A percentile compares a stretch with the other conserved stretches of the same genome.
Evolutionary conservation across 176 grass and related monocot species (phyloP).

Genomic region (Oryza brachyantha): DNA sequence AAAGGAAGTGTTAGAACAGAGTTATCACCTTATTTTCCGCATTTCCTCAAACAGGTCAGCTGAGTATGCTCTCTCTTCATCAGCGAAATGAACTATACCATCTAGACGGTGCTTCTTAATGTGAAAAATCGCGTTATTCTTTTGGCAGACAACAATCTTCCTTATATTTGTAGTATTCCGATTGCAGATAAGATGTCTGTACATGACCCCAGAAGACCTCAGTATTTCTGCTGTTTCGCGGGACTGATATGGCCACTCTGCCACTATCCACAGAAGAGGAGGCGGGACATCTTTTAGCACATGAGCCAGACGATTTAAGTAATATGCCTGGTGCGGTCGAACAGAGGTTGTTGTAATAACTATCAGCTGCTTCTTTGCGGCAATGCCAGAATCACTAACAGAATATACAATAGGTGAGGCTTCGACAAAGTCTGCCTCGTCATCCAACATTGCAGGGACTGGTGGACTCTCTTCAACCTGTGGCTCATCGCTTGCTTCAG

Average conservation of each 20-base stretch:
- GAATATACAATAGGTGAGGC: slow-evolving; percentile 20
- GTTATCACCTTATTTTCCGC: slow-evolving; percentile 79
- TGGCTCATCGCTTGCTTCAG: slow-evolving; percentile 25
- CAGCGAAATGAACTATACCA: slow-evolving; percentile 91
- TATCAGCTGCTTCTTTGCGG: slow-evolving; percentile 71
- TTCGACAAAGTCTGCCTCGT: slow-evolving; percentile 50
- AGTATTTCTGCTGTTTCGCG: slow-evolving; percentile 81
- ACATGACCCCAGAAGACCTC: slow-evolving; percentile 86
- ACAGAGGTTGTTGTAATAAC: slow-evolving; percentile 81
- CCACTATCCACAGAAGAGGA: slow-evolving; percentile 90
- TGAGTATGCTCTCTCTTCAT: slow-evolving; percentile 80
- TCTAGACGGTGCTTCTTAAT: slow-evolving; percentile 95
- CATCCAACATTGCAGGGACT: slow-evolving; percentile 46
- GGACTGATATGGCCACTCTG: slow-evolving; percentile 70
- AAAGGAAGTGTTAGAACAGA: slow-evolving; percentile 26
- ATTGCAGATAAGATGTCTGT: slow-evolving; percentile 86
- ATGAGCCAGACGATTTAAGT: slow-evolving; percentile 77
- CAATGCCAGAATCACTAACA: slow-evolving; percentile 40
- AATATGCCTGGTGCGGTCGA: slow-evolving; percentile 84
- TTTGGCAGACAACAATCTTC: slow-evolving; percentile 74
- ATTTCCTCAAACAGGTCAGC: slow-evolving; percentile 87
- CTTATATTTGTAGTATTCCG: slow-evolving; percentile 64
- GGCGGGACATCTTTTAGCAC: slow-evolving; percentile 57
- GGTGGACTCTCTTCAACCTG: slow-evolving; percentile 37
- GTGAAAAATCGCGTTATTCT: slow-evolving; percentile 92